Percentiles rank a stretch among this genome's conserved stretches.
These are phyloP conservation scores for Avena sativa DNA, from an alignment of 176 grass and related monocot species.

Conservation along the genomic window DNA sequence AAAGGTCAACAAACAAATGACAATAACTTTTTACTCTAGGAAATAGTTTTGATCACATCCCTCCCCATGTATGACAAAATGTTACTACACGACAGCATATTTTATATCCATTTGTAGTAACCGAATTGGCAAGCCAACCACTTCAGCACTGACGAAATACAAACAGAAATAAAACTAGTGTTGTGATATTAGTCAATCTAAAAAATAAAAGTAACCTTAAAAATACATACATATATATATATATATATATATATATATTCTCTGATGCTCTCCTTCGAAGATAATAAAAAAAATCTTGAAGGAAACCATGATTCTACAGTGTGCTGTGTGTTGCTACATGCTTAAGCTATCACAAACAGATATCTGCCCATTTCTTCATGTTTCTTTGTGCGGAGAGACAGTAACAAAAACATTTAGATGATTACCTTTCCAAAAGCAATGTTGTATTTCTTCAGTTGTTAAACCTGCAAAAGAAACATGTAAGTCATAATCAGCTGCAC, in stretches of 20 bases:
- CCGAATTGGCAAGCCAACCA: not conserved
- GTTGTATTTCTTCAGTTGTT: constrained; percentile 69
- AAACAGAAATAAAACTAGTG: too few relatives aligned
- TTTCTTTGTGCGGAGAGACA: not conserved
- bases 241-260: too few relatives aligned
- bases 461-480: constrained; percentile 48
- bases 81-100: not conserved
- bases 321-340: not conserved
- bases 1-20: constrained; percentile 24
- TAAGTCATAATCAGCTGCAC: constrained; percentile 25
- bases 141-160: too few relatives aligned
- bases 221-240: too few relatives aligned
- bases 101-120: constrained; percentile 4
- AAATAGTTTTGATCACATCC: not conserved
- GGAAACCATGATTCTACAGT: not conserved
- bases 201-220: too few relatives aligned
- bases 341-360: not conserved
- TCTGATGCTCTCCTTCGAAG: too few relatives aligned
- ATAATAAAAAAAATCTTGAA: not conserved
- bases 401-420: constrained; percentile 21
- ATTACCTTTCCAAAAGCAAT: constrained; percentile 75
- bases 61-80: not conserved
- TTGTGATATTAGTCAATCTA: too few relatives aligned
- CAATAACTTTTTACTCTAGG: not conserved
- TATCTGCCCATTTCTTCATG: not conserved